phyloP scores from a whole-genome alignment of 2,329 filamentous ascomycete species.

The Penicillium sp. region DNA sequence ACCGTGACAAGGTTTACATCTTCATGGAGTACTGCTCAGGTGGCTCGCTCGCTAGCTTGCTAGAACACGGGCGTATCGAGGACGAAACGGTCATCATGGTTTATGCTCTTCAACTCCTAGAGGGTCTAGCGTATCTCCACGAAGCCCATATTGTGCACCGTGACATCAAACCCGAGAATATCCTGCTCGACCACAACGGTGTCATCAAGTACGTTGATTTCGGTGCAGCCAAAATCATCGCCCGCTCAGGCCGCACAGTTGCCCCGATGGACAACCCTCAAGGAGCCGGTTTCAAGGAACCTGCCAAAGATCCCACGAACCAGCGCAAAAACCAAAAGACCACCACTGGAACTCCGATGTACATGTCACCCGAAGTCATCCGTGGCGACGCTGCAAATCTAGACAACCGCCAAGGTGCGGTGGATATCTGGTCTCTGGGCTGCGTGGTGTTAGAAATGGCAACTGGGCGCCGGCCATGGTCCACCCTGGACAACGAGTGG shows the following conservation, averaged over 20 bases:
- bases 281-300: slow-evolving; percentile 41
- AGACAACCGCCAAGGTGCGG: slow-evolving; percentile 75
- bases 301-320: slow-evolving; percentile 31
- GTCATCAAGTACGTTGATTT: slow-evolving; percentile 99
- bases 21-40: slow-evolving; percentile 99
- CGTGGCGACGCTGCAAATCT: slow-evolving; percentile 75
- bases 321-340: slow-evolving; percentile 67
- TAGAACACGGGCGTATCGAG: slow-evolving; percentile 95
- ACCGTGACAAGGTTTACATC: slow-evolving; percentile 98
- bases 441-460: slow-evolving; percentile 98
- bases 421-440: slow-evolving; percentile 94
- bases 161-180: slow-evolving; percentile 98
- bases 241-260: slow-evolving; percentile 85
- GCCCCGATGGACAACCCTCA: slow-evolving; percentile 61
- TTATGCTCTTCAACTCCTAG: slow-evolving; percentile 88
- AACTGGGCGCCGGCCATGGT: slow-evolving; percentile 90
- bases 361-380: slow-evolving; percentile 99
- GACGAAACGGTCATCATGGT: slow-evolving; percentile 98
- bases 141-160: slow-evolving; percentile 89
- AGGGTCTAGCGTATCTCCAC: slow-evolving; percentile 90
- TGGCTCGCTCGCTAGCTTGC: slow-evolving; percentile 80
- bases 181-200: slow-evolving; percentile 93
- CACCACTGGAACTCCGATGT: slow-evolving; percentile 98
- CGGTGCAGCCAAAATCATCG: slow-evolving; percentile 94
- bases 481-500: slow-evolving; percentile 96